Conservation (phyloP, 345 rosid genomes). For the Dipteronia dyeriana region DNA sequence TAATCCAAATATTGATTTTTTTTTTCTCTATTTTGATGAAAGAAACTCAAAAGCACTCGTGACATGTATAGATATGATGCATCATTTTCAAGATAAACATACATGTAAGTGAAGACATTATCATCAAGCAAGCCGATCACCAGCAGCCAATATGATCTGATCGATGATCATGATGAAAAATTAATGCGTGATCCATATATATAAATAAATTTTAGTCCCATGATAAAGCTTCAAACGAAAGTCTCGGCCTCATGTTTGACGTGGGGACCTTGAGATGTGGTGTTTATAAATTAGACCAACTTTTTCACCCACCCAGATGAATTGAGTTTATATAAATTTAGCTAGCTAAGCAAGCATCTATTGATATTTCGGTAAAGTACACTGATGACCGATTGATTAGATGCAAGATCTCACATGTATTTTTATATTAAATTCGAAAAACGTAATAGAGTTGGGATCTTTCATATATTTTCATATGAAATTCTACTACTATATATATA, state of each 20-base stretch:
- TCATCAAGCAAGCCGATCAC: not conserved
- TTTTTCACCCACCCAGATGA: slow-evolving; percentile 28
- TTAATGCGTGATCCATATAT: not conserved
- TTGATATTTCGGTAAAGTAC: too few species aligned
- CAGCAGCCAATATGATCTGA: not conserved
- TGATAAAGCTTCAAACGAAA: slow-evolving; percentile 7
- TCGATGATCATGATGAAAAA: too few species aligned
- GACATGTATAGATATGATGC: not conserved
- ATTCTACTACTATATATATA: too few species aligned
- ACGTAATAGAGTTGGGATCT: too few species aligned
- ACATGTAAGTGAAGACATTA: not conserved
- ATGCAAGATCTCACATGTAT: too few species aligned
- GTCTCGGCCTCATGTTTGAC: slow-evolving; percentile 29
- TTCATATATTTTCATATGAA: too few species aligned
- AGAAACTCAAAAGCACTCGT: not conserved
- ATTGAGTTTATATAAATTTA: too few species aligned
- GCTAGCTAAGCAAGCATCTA: too few species aligned
- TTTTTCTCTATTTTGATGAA: too few species aligned
- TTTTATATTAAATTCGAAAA: too few species aligned
- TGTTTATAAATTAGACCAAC: slow-evolving; percentile 12
- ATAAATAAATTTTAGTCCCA: slow-evolving; percentile 4
- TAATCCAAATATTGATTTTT: not conserved
- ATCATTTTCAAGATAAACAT: not conserved
- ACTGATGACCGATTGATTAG: too few species aligned
- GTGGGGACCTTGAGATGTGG: slow-evolving; percentile 27